Evolutionary conservation across 208 protist genomes (phyloP), one percentile per base, ranked within the genome.

Genomic region (Wallacemonas sp.): DNA sequence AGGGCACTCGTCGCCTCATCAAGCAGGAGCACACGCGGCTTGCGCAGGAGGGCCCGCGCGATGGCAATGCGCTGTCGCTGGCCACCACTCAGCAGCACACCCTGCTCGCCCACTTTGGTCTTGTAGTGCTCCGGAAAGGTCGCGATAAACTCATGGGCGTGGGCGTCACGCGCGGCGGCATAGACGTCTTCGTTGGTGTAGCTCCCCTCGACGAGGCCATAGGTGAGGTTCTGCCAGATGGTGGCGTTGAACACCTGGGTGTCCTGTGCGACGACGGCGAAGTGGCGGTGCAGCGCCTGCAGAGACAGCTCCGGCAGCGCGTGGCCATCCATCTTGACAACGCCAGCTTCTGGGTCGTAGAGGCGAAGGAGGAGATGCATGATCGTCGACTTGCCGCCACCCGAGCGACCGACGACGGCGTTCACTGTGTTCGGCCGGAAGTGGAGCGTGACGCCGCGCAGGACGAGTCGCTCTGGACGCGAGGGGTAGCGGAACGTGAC

Each of bases 51-150:
- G 21, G 79, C 78, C 26, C 88, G 67, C 8, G 93, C 91, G 62
- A 97, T 90, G 2, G 87, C 80, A 24, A 96, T 70, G 36, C 88
- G 69, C 66, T 96, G 90, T 41, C 85, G 83, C 75, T 96, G 73
- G 26, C 90, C 90, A 46, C 92, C 92, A 43, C 73, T 89, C 46
- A 96, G 72, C 46, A 74, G 65, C 14, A 75, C 58, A 41, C 91
- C 91, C n/a, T 81, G 64, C 46, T 96, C 85, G 36, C 93, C 92
- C 0, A 96, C 74, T 23, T 72, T 38, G 21, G 91, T 94, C 44
- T 96, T 75, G 71, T 95, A 98, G 14, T 55, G 39, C 21, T 75
- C 52, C 1, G 60, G 61, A 30, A 78, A 58, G 16, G 24, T 29
- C 32, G 57, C 44, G 39, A 84, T 72, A 21, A 58, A 60, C 17